phyloP scores from a whole-genome alignment of 2,329 filamentous ascomycete species.

The Cercospora citrullina region DNA sequence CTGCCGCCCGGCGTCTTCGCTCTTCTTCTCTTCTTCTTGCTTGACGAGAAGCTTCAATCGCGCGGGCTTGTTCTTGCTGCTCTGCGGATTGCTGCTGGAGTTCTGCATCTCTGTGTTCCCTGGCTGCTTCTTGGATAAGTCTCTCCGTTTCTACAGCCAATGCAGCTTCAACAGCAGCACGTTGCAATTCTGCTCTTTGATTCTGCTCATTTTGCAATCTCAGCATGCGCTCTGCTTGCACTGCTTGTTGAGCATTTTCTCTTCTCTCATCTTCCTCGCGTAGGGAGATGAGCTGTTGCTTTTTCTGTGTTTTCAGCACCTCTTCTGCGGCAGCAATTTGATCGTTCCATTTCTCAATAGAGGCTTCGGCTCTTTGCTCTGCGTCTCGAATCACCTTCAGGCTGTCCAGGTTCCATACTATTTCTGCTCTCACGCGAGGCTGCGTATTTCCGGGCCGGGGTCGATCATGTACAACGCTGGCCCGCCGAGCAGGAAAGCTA shows the following conservation, averaged over 20 bases:
- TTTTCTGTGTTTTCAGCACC: neutral
- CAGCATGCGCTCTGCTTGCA: neutral
- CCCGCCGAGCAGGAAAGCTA: neutral
- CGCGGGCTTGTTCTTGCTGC: neutral
- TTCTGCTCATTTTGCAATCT: neutral
- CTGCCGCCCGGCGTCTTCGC: neutral
- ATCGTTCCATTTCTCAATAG: neutral
- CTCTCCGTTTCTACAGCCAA: neutral
- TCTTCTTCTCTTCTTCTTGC: neutral
- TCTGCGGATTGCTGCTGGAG: neutral
- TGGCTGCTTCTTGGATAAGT: neutral
- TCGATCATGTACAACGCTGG: neutral
- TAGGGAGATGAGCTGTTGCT: neutral
- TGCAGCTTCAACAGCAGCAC: neutral
- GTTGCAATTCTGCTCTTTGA: neutral
- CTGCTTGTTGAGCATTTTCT: neutral
- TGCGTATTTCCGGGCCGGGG: neutral
- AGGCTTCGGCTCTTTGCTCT: neutral
- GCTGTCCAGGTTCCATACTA: neutral
- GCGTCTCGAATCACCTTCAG: neutral
- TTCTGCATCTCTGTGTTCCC: neutral
- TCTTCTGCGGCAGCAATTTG: neutral
- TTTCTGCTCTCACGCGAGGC: neutral
- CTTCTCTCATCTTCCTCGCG: neutral
- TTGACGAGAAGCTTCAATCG: neutral